A percentile compares a stretch with the other conserved stretches of the same genome.
These are phyloP conservation scores for Linum usitatissimum DNA, from an alignment of 345 rosid genomes.

Conservation along the genomic window DNA sequence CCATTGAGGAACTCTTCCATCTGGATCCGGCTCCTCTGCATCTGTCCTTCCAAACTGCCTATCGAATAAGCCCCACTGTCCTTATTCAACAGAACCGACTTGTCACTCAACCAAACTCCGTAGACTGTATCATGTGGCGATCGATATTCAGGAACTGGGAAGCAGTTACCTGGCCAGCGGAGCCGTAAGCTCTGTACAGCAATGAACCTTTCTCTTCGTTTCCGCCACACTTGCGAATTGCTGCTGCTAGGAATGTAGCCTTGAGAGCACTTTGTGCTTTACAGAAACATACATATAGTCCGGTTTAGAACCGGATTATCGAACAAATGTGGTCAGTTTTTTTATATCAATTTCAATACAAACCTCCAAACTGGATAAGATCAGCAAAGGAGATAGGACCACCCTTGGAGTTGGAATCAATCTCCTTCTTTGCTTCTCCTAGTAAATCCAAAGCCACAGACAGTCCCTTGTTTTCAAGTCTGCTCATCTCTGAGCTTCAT, in stretches of 20 bases:
- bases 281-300: background rate
- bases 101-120: background rate
- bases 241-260: slow-evolving; percentile 71
- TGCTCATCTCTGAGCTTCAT: slow-evolving; percentile 89
- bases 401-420: slow-evolving; percentile 76
- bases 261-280: slow-evolving; percentile 69
- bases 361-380: slow-evolving; percentile 70
- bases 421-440: slow-evolving; percentile 60
- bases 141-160: background rate
- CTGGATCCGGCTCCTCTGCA: slow-evolving; percentile 61
- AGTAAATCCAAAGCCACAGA: slow-evolving; percentile 44
- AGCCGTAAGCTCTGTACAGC: slow-evolving; percentile 75
- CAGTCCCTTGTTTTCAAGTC: slow-evolving; percentile 81
- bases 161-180: slow-evolving; percentile 64
- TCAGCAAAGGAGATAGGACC: slow-evolving; percentile 86
- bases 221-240: slow-evolving; percentile 87
- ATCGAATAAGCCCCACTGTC: slow-evolving; percentile 87
- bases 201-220: slow-evolving; percentile 70
- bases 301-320: background rate
- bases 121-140: background rate
- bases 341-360: background rate
- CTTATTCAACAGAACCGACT: slow-evolving; percentile 7
- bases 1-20: slow-evolving; percentile 78
- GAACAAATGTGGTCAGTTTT: background rate
- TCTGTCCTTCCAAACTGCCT: slow-evolving; percentile 75